Base-by-base conservation (phyloP, 768 basidiomycete genomes). In the Galerina marginata region DNA sequence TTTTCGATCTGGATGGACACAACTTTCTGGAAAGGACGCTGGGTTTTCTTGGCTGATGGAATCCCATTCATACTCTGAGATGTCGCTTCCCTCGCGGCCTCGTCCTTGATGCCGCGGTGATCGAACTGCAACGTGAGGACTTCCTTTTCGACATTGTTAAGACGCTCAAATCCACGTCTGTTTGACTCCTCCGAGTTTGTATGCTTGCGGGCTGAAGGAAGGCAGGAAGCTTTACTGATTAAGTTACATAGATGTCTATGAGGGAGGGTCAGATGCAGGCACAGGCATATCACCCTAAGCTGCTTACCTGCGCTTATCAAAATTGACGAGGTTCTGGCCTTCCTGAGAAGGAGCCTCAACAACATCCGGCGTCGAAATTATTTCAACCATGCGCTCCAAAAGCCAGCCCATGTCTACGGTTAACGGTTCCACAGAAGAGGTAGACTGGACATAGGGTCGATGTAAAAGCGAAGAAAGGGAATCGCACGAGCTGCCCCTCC, bases 391-490 rank as follows among this genome's bases (percentile, higher is more conserved):
- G 45, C 91, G 84, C 71, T 95, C 93, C 58, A 95, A 70, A 40
- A 93, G 74, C 92, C 92, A 95, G 9, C 90, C 91, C 64, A 92
- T 83, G 69, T 94, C 93, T 14, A 90, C 83, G 3, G 87, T 86
- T 46, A 93, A 74, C 6, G 82, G 76, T 36, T 86, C 83, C 33
- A 77, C 77, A 33, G 82, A 79, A 11, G 75, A 68, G 15, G 80
- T 73, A 9, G 77, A 72, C 49, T 83, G 81, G 6, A 81, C 71
- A 45, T 68, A 75, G 1, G 86, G 85, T 53, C 81, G 80, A 15
- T 80, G 77, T 43, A 93, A 73, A 44, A 93, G 72, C 1, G 84
- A 76, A 1, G 74, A 64, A 9, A 93, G 76, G 9, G 86, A 84
- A 59, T 93, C 92, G 55, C 83, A 87, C 5, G 80, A 75, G 14